Evolutionary conservation across 2,329 filamentous ascomycete species (phyloP).

Genomic region (Colletotrichum falcatum): DNA sequence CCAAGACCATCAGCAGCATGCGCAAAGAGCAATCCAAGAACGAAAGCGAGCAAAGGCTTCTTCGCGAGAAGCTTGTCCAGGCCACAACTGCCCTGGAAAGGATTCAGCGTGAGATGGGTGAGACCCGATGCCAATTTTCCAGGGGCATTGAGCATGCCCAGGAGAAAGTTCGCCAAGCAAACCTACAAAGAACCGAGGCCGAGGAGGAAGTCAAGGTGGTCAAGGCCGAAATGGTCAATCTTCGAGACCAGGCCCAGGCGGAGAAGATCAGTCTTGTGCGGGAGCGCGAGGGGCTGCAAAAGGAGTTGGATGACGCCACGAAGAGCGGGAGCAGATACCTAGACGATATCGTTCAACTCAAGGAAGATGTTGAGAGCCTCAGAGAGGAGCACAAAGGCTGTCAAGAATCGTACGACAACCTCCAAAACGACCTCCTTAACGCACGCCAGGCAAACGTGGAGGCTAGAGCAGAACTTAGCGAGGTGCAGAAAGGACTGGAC

Average conservation of each 20-base stretch:
- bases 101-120: not conserved
- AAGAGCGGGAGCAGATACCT: not conserved
- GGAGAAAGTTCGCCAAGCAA: not conserved
- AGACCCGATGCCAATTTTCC: not conserved
- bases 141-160: not conserved
- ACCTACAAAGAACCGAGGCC: not conserved
- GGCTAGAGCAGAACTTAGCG: not conserved
- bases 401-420: not conserved
- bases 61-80: constrained; percentile 1
- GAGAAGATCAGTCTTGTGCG: no score
- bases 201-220: not conserved
- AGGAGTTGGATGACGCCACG: not conserved
- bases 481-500: not conserved
- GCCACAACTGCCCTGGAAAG: not conserved
- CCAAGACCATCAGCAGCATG: not conserved
- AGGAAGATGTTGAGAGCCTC: not conserved
- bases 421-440: not conserved
- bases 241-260: not conserved
- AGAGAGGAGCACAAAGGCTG: not conserved
- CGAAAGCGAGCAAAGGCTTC: not conserved
- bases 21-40: not conserved
- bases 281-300: not conserved
- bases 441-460: not conserved
- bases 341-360: not conserved
- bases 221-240: not conserved